A percentile compares a stretch with the other conserved stretches of the same genome.
These are phyloP conservation scores for Alternaria sp. DNA, from an alignment of 2,329 filamentous ascomycete species.

Conservation along the genomic window DNA sequence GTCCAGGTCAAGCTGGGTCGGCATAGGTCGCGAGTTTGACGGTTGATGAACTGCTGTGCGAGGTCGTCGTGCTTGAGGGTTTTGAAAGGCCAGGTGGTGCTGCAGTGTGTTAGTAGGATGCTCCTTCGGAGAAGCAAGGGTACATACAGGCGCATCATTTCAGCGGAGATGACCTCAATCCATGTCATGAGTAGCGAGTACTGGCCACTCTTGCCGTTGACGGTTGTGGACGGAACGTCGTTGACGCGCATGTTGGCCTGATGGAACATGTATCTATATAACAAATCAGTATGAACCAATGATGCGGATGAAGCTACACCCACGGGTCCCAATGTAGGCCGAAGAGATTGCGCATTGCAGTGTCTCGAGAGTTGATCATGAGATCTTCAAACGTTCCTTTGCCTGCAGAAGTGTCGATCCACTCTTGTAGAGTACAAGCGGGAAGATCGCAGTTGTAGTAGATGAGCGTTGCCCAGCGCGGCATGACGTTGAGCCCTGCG, in stretches of 20 bases:
- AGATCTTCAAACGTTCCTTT: constrained; percentile 61
- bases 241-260: constrained; percentile 65
- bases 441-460: constrained; percentile 69
- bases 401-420: constrained; percentile 65
- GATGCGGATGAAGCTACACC: constrained; percentile 2
- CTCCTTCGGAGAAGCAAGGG: not conserved
- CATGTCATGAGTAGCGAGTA: constrained; percentile 64
- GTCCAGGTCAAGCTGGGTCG: constrained; percentile 57
- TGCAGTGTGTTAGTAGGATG: constrained; percentile 16
- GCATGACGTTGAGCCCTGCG: constrained; percentile 63
- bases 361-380: constrained; percentile 58
- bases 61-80: constrained; percentile 65
- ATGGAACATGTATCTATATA: constrained; percentile 65
- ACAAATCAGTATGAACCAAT: constrained; percentile 7
- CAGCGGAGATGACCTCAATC: constrained; percentile 61
- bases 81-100: constrained; percentile 59
- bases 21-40: constrained; percentile 62
- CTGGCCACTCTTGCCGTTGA: constrained; percentile 56
- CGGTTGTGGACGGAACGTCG: constrained; percentile 55
- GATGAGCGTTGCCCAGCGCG: constrained; percentile 67
- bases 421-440: constrained; percentile 64
- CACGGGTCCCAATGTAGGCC: constrained; percentile 60
- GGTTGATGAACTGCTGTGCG: constrained; percentile 59
- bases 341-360: constrained; percentile 64
- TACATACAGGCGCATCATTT: constrained; percentile 58